A percentile compares a stretch with the other conserved stretches of the same genome.
These are phyloP conservation scores for Neofusicoccum parvum DNA, from an alignment of 2,329 filamentous ascomycete species.

Conservation along the genomic window DNA sequence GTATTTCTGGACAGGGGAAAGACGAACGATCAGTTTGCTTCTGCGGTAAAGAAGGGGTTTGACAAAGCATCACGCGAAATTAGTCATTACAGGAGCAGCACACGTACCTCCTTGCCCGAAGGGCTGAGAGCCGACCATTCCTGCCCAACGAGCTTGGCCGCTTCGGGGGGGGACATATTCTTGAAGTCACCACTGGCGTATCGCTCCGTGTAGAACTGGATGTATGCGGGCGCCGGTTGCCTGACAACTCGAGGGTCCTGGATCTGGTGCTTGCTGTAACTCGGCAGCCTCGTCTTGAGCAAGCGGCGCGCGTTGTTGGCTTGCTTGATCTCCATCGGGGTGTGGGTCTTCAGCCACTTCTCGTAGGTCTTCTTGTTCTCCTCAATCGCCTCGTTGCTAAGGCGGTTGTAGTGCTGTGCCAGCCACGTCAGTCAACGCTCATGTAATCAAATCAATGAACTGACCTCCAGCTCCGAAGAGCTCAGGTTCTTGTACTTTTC, in stretches of 20 bases:
- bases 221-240: constrained; percentile 40
- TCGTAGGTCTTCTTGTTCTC: constrained; percentile 49
- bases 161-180: constrained; percentile 46
- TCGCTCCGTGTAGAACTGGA: constrained; percentile 51
- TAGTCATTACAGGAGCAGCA: neutral
- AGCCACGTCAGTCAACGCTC: neutral
- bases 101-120: constrained; percentile 51
- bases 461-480: constrained; percentile 38
- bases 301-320: constrained; percentile 60
- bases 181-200: constrained; percentile 53
- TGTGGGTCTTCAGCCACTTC: constrained; percentile 58
- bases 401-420: constrained; percentile 55
- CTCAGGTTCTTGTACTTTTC: constrained; percentile 32
- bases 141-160: constrained; percentile 40
- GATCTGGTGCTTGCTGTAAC: constrained; percentile 35
- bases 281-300: constrained; percentile 29
- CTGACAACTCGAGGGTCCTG: constrained; percentile 59
- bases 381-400: constrained; percentile 51
- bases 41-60: neutral
- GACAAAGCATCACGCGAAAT: neutral
- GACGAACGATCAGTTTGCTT: constrained; percentile 25
- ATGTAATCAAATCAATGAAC: neutral
- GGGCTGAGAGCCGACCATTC: constrained; percentile 54
- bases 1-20: constrained; percentile 29
- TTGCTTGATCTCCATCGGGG: constrained; percentile 57